Evolutionary conservation across 1,284 basidiomycete genomes (phyloP).

Genomic region (Ceratobasidium sp.): DNA sequence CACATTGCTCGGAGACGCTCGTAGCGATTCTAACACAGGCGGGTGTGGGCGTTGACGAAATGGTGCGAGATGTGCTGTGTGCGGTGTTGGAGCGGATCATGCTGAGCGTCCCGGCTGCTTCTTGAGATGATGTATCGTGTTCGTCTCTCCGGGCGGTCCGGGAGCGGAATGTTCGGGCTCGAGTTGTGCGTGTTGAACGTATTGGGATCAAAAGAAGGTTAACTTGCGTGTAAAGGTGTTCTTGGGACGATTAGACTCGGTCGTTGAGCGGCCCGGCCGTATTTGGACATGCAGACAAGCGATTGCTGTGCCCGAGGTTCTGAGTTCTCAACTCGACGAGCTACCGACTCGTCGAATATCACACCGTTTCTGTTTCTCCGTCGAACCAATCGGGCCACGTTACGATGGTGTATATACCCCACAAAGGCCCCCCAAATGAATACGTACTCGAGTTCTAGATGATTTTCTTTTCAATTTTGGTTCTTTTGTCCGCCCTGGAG

Average conservation of each 20-base stretch:
- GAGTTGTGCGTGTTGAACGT: no score
- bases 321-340: conserved; percentile 31
- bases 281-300: neutral
- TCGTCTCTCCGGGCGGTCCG: no score
- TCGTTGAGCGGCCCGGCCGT: no score
- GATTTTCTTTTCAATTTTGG: conserved; percentile 23
- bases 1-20: conserved; percentile 17
- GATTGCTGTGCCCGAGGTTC: conserved; percentile 33
- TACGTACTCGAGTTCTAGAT: neutral
- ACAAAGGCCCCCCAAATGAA: neutral
- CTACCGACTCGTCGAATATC: neutral
- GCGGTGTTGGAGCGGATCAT: conserved; percentile 40
- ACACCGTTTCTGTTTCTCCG: conserved; percentile 10
- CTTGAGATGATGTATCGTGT: neutral
- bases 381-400: conserved; percentile 25
- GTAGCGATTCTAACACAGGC: conserved; percentile 21
- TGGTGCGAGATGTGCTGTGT: conserved; percentile 25
- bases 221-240: no score
- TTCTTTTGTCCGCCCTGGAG: conserved; percentile 12
- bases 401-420: neutral
- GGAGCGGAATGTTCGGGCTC: no score
- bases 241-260: no score
- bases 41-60: neutral
- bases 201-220: no score
- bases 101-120: conserved; percentile 15